These are phyloP conservation scores for Quambalaria eucalypti DNA, from an alignment of 1,284 basidiomycete species.

Conservation along the genomic window DNA sequence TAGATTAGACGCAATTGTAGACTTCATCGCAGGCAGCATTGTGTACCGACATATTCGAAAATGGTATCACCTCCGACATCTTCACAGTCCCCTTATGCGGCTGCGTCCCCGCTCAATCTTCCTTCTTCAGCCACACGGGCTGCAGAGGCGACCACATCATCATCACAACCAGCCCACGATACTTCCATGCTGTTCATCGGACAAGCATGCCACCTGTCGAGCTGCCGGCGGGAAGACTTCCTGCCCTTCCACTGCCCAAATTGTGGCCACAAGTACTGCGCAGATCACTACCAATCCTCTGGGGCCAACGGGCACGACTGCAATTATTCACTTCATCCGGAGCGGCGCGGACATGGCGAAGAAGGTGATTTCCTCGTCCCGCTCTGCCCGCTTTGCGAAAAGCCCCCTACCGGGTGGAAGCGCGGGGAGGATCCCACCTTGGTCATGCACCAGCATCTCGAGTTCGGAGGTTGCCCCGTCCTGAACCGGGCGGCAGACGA, in stretches of 20 bases:
- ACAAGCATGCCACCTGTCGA: conserved; percentile 23
- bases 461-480: conserved; percentile 1
- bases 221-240: conserved; percentile 37
- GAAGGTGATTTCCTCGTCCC: conserved; percentile 28
- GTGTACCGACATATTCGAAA: no score
- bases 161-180: not conserved
- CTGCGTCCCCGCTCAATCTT: not conserved
- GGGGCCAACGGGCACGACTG: conserved; percentile 17
- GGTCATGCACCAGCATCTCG: conserved; percentile 34
- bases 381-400: conserved; percentile 34
- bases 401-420: conserved; percentile 29
- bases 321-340: conserved; percentile 21
- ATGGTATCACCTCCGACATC: no score
- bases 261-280: conserved; percentile 17
- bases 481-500: not conserved
- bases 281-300: not conserved
- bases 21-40: no score
- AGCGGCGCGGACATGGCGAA: conserved; percentile 17
- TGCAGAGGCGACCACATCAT: not conserved
- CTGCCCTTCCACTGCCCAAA: conserved; percentile 35
- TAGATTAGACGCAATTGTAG: no score
- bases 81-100: not conserved
- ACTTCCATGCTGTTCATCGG: conserved; percentile 37
- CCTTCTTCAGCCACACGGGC: not conserved
- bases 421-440: conserved; percentile 37